Percentiles rank a stretch among this genome's conserved stretches.
These are phyloP conservation scores for Phaeolepiota aurea DNA, from an alignment of 768 basidiomycete species.

Conservation along the genomic window DNA sequence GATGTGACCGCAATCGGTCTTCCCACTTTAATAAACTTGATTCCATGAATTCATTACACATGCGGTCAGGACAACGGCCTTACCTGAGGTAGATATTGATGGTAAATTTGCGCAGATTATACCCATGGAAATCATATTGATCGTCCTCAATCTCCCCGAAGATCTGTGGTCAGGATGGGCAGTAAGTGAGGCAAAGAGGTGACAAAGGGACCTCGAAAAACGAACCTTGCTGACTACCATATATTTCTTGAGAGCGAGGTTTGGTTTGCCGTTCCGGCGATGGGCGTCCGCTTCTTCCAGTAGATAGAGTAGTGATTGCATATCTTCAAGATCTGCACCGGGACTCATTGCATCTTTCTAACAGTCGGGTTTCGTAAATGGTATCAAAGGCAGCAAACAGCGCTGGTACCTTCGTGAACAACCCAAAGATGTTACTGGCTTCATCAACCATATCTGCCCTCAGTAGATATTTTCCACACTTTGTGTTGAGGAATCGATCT, in stretches of 20 bases:
- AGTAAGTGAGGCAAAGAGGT: not conserved
- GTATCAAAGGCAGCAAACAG: too few relatives aligned
- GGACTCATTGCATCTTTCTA: slow-evolving; percentile 82
- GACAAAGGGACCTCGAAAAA: slow-evolving; percentile 1
- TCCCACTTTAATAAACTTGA: slow-evolving; percentile 78
- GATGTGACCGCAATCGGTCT: slow-evolving; percentile 69
- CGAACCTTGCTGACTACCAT: slow-evolving; percentile 64
- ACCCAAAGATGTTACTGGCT: slow-evolving; percentile 62
- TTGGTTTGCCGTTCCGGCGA: slow-evolving; percentile 51
- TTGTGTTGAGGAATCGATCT: slow-evolving; percentile 92
- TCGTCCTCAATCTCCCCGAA: slow-evolving; percentile 90
- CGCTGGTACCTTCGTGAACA: slow-evolving; percentile 97
- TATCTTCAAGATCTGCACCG: slow-evolving; percentile 80
- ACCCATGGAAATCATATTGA: slow-evolving; percentile 97
- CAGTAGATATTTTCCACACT: slow-evolving; percentile 84
- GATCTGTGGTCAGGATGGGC: slow-evolving; percentile 30
- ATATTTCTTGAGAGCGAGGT: slow-evolving; percentile 82
- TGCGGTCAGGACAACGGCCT: slow-evolving; percentile 16
- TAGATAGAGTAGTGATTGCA: slow-evolving; percentile 90
- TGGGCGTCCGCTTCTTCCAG: slow-evolving; percentile 75
- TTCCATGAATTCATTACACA: slow-evolving; percentile 4
- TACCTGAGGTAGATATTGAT: slow-evolving; percentile 82
- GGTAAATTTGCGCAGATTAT: slow-evolving; percentile 84
- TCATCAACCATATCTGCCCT: slow-evolving; percentile 75
- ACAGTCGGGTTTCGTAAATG: not conserved